Base-by-base conservation (phyloP, 1,284 basidiomycete genomes). In the Violaceomyces palustris region DNA sequence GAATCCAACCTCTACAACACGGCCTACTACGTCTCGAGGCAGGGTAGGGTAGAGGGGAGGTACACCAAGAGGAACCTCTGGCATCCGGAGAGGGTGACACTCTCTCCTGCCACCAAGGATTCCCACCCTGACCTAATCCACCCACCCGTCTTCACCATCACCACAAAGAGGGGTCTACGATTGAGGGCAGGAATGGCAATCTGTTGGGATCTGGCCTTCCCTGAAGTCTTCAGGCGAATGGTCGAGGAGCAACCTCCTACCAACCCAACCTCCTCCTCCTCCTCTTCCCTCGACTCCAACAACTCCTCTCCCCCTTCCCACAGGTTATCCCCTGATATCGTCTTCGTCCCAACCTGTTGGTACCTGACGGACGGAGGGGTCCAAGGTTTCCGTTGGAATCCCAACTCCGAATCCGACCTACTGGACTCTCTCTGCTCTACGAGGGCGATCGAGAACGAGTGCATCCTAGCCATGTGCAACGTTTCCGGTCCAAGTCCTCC, bases 331-430 rank as follows among this genome's bases (percentile, higher is more conserved):
- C 69, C 69, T 3, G 69, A 72, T 37, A 39, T 72, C 6, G 49
- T 72, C 19, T 69, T 72, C 27, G 64, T 61, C 14, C 69, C 69
- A 3, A 72, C 66, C 0, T 71, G 69, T 44, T 72, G 69, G 69
- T 72, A 66, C 39, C 62, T 67, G 8, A 57, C 61, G 6, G 69
- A 72, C 35, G 62, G 62, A 6, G 68, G 68, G 2, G 31, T 54
- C 1, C 38, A 45, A 23, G 68, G 67, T 1, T 45, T 71, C 2
- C 38, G 55, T 3, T 66, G 62, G 62, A 71, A 67, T 41, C 42
- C 41, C 1, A 22, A 42, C 3, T 54, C 62, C 4, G 69, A 72
- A 35, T 61, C 56, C 2, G 39, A 45, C 14, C 51, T 68, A 42
- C 46, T 70, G 18, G 63, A 66, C 26, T 48, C 53, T 0, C 26